These are phyloP conservation scores for Thielaviopsis euricoi DNA, from an alignment of 2,329 filamentous ascomycete genomes.

Conservation along the genomic window DNA sequence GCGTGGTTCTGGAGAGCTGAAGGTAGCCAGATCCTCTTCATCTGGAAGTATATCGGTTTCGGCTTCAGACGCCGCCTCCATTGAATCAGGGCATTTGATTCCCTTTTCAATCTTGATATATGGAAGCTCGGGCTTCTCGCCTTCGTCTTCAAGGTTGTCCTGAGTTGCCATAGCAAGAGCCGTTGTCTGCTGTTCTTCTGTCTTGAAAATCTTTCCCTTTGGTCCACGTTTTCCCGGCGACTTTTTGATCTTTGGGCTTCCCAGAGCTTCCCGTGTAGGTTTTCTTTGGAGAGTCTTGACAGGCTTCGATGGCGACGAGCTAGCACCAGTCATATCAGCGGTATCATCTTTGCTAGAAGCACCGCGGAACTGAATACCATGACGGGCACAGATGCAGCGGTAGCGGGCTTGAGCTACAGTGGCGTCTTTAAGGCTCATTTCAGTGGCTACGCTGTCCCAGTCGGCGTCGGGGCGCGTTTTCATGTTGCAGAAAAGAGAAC, in stretches of 20 bases:
- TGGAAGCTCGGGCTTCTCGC: neutral
- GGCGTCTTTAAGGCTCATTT: slow-evolving; percentile 23
- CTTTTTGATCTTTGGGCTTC: neutral
- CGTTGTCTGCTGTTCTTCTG: neutral
- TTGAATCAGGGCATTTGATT: neutral
- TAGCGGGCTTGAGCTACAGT: neutral
- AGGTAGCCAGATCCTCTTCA: neutral
- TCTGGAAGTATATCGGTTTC: neutral
- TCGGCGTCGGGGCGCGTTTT: slow-evolving; percentile 24
- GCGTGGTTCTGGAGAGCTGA: neutral
- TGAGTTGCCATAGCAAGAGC: too few relatives aligned
- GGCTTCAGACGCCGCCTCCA: neutral
- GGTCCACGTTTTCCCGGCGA: neutral
- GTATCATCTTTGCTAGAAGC: neutral
- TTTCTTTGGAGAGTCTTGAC: neutral
- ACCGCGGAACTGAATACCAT: neutral
- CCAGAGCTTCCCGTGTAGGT: neutral
- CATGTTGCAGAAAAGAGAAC: slow-evolving; percentile 23
- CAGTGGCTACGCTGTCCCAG: slow-evolving; percentile 23
- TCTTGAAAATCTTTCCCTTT: neutral
- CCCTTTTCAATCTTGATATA: neutral
- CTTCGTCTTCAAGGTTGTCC: neutral
- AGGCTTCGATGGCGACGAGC: neutral
- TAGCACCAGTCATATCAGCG: neutral
- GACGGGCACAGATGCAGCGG: neutral